Conservation (phyloP, 2,329 filamentous ascomycete species). For the Colletotrichum simmondsii region DNA sequence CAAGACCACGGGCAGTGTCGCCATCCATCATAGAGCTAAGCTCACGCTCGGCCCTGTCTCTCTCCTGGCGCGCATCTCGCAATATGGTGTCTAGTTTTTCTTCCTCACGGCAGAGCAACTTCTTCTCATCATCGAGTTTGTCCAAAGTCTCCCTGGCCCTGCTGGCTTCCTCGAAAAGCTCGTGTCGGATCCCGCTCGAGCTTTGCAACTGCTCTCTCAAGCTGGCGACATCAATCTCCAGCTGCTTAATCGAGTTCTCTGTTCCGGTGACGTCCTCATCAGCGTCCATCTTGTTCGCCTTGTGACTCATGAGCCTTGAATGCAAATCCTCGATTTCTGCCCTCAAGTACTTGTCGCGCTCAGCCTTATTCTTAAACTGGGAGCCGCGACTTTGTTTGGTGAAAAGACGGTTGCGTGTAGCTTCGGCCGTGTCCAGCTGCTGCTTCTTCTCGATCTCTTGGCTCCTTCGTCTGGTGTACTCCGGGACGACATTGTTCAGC, state of each 20-base stretch:
- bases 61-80: slow-evolving; percentile 79
- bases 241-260: slow-evolving; percentile 74
- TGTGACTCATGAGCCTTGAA: slow-evolving; percentile 79
- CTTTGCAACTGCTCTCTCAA: slow-evolving; percentile 81
- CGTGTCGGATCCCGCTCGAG: slow-evolving; percentile 79
- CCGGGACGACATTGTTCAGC: slow-evolving; percentile 78
- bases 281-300: slow-evolving; percentile 85
- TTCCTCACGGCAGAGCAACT: slow-evolving; percentile 88
- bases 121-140: slow-evolving; percentile 85
- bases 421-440: slow-evolving; percentile 81
- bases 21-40: slow-evolving; percentile 90
- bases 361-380: slow-evolving; percentile 87
- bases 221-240: slow-evolving; percentile 78
- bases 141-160: slow-evolving; percentile 83
- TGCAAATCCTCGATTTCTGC: slow-evolving; percentile 85
- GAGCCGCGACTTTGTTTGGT: slow-evolving; percentile 92
- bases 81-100: slow-evolving; percentile 86
- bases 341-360: slow-evolving; percentile 86
- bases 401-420: slow-evolving; percentile 80
- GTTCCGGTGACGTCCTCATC: slow-evolving; percentile 83
- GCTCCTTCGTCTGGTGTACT: slow-evolving; percentile 78
- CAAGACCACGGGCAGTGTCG: slow-evolving; percentile 85
- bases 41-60: slow-evolving; percentile 79
- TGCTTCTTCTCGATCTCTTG: slow-evolving; percentile 78
- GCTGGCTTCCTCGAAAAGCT: slow-evolving; percentile 78